Percentiles rank a stretch among this genome's conserved stretches.
phyloP scores from a whole-genome alignment of 768 basidiomycete genomes.

The Boletus patriciae region DNA sequence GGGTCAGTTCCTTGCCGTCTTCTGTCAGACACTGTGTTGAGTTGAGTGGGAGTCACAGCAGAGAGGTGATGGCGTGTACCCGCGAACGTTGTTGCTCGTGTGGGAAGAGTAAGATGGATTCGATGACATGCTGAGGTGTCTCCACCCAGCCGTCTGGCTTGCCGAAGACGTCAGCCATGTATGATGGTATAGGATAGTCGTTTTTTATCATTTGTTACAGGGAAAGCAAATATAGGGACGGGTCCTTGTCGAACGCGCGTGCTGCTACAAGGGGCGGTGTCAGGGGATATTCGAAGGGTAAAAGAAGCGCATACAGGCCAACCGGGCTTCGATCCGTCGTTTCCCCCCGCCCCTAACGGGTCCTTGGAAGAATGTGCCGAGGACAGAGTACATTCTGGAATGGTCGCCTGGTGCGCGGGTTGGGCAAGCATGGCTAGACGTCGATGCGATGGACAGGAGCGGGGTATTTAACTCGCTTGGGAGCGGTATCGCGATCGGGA shows the following conservation, averaged over 20 bases:
- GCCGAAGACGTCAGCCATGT: constrained; percentile 70
- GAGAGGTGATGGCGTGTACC: constrained; percentile 56
- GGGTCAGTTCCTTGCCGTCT: constrained; percentile 86
- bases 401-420: constrained; percentile 91
- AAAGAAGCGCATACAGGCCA: constrained; percentile 32
- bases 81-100: constrained; percentile 39
- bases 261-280: constrained; percentile 30
- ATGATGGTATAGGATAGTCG: constrained; percentile 87
- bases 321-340: constrained; percentile 49
- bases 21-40: constrained; percentile 74
- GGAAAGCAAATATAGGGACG: constrained; percentile 70
- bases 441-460: constrained; percentile 69
- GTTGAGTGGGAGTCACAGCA: not conserved
- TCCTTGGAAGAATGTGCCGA: constrained; percentile 77
- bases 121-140: constrained; percentile 53
- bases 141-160: constrained; percentile 78
- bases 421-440: constrained; percentile 91
- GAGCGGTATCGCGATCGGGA: constrained; percentile 51
- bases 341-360: constrained; percentile 80
- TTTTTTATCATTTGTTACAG: constrained; percentile 91
- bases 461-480: constrained; percentile 35
- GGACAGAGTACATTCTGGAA: constrained; percentile 80
- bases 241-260: too few relatives aligned
- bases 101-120: constrained; percentile 33
- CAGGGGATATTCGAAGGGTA: not conserved